Percentiles rank a stretch among this genome's conserved stretches.
phyloP scores from a whole-genome alignment of 208 protist genomes.

The Sergeia podlipaevii region DNA sequence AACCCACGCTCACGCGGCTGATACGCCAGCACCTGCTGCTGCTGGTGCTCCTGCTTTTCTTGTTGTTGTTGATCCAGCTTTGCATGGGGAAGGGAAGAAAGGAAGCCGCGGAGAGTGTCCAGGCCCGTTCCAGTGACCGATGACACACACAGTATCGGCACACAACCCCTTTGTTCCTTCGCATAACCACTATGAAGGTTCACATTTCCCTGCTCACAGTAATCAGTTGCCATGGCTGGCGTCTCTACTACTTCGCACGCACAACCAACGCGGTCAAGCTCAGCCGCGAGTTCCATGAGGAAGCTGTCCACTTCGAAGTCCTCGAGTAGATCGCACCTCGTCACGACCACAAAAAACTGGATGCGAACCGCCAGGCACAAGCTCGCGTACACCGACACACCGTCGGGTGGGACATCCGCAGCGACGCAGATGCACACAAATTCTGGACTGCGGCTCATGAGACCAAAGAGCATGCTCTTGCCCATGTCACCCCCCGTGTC shows the following conservation, averaged over 20 bases:
- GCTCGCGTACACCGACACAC: constrained; percentile 79
- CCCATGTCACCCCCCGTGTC: constrained; percentile 78
- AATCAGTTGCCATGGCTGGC: constrained; percentile 16
- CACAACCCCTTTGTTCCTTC: constrained; percentile 1
- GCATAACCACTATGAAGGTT: not conserved
- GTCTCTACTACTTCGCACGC: constrained; percentile 32
- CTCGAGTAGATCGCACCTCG: constrained; percentile 91
- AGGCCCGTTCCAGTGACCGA: constrained; percentile 52
- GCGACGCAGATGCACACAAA: constrained; percentile 82
- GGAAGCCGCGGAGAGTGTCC: constrained; percentile 40
- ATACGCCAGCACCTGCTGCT: constrained; percentile 11
- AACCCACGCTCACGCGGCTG: constrained; percentile 27
- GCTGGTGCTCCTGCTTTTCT: constrained; percentile 11
- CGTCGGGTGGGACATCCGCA: constrained; percentile 28
- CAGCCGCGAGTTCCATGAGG: constrained; percentile 71
- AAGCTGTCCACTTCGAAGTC: constrained; percentile 92
- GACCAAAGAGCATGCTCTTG: constrained; percentile 85
- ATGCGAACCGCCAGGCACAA: constrained; percentile 92
- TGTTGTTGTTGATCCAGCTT: not conserved
- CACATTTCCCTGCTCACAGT: not conserved
- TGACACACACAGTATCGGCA: constrained; percentile 69
- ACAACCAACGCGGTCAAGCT: constrained; percentile 34
- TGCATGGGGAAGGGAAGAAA: constrained; percentile 26
- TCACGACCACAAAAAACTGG: constrained; percentile 92
- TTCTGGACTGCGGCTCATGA: constrained; percentile 92